Base-by-base conservation (phyloP, 2,329 filamentous ascomycete genomes). In the Lecanicillium sp. region DNA sequence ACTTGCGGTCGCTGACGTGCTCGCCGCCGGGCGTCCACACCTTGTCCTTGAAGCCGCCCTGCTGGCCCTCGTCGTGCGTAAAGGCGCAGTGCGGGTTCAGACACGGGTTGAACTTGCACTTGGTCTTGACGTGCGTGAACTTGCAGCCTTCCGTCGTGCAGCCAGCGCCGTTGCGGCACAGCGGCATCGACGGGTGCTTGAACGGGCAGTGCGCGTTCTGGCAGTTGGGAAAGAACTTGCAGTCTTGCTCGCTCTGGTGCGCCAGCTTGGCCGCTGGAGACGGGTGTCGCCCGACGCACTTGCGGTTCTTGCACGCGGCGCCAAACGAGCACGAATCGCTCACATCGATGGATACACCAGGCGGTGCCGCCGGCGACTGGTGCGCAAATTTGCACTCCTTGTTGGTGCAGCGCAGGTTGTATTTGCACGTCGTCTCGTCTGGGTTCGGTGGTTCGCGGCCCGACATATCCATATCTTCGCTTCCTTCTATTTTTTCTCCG, bases 41-140 rank as follows among this genome's bases (percentile, higher is more conserved):
- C 70, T 95, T 96, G 65, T 94, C 88, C 52, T 84, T 79, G 67
- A 90, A 91, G 12, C 79, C 81, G 43, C 87, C 89, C 57, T 87
- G 82, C 71, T 98, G 93, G 11, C 91, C 93, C 47, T 94, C 89
- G 33, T 83, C 86, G 66, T 98, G 93, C 67, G 90, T 90, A 71
- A 89, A 97, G 4, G 83, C 76, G 65, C 93, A 98, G 57, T 73
- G 78, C n/a, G 85, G 79, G 69, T 96, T 96, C 54, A 89, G 79
- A 68, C 93, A 98, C 1, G 91, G 93, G 57, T 83, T 90, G 70
- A 86, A 97, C 63, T 83, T 90, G 82, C 93, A 98, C 65, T 85
- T 79, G 40, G 84, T 87, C 64, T 84, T 83, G 56, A 86, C 71
- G 68, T 98, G 93, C 11, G 87, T 90, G 63, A 95, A 98, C 58